A percentile compares a stretch with the other conserved stretches of the same genome.
Evolutionary conservation across 768 basidiomycete species (phyloP).

Genomic region (Amanita pseudoporphyria): DNA sequence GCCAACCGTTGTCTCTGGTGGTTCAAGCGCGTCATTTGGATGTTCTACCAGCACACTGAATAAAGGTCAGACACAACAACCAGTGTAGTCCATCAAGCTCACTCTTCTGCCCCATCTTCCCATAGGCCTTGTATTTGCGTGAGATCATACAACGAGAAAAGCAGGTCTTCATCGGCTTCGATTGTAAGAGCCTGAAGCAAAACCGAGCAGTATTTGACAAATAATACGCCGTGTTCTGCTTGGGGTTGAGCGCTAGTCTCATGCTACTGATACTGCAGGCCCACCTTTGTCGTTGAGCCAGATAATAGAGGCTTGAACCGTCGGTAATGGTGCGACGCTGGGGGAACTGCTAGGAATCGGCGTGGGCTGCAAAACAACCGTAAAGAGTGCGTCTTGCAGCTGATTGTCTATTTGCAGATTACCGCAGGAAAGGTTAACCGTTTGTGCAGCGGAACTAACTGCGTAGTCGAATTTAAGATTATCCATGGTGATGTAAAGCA

Average conservation of each 20-base stretch:
- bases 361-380: conserved; percentile 91
- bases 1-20: conserved; percentile 53
- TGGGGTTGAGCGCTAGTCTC: neutral
- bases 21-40: conserved; percentile 60
- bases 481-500: conserved; percentile 78
- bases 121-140: conserved; percentile 88
- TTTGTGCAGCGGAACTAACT: conserved; percentile 69
- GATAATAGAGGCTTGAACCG: conserved; percentile 79
- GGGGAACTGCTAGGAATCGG: conserved; percentile 70
- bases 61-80: neutral
- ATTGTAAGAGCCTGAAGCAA: conserved; percentile 90
- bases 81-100: conserved; percentile 16
- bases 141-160: conserved; percentile 88
- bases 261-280: neutral
- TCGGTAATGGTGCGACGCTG: conserved; percentile 76
- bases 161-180: conserved; percentile 94
- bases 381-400: conserved; percentile 90
- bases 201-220: conserved; percentile 94
- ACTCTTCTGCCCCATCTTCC: conserved; percentile 76
- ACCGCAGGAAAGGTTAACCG: conserved; percentile 74
- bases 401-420: conserved; percentile 95
- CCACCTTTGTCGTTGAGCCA: conserved; percentile 91
- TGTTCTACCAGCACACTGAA: conserved; percentile 58
- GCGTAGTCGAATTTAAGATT: conserved; percentile 78
- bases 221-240: conserved; percentile 94